These are phyloP conservation scores for Parastagonospora avenae DNA, from an alignment of 2,329 filamentous ascomycete genomes.

Conservation along the genomic window DNA sequence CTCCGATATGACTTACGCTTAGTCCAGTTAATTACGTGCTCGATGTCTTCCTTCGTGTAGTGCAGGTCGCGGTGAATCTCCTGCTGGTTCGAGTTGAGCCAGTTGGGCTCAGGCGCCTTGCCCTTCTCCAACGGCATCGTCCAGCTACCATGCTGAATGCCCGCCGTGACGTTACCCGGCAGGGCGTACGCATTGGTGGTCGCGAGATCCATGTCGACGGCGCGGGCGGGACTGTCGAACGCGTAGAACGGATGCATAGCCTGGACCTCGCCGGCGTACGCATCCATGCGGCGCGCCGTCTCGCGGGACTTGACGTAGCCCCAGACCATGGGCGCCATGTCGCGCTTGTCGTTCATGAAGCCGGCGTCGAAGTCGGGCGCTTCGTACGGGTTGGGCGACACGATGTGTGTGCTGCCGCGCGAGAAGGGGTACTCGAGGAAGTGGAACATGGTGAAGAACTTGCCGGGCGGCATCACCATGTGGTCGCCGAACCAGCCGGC, in stretches of 20 bases:
- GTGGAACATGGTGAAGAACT: conserved; percentile 72
- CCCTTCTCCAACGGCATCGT: conserved; percentile 63
- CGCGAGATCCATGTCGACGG: conserved; percentile 73
- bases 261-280: conserved; percentile 74
- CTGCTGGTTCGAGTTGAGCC: conserved; percentile 69
- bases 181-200: conserved; percentile 79
- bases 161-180: conserved; percentile 71
- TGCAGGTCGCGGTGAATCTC: conserved; percentile 66
- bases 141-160: conserved; percentile 77
- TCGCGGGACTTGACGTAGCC: conserved; percentile 82
- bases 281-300: conserved; percentile 77
- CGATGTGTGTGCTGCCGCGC: conserved; percentile 69
- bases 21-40: conserved; percentile 69
- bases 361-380: conserved; percentile 78
- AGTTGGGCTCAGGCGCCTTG: conserved; percentile 54
- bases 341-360: conserved; percentile 84
- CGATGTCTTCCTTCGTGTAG: conserved; percentile 67
- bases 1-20: conserved; percentile 48
- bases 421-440: conserved; percentile 23
- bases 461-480: conserved; percentile 70
- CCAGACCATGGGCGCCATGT: conserved; percentile 83
- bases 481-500: conserved; percentile 58
- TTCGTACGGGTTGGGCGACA: conserved; percentile 73
- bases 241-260: conserved; percentile 72
- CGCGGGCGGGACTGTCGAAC: conserved; percentile 71